Base-by-base conservation (phyloP, 768 basidiomycete species). In the Hypsizygus marmoreus region DNA sequence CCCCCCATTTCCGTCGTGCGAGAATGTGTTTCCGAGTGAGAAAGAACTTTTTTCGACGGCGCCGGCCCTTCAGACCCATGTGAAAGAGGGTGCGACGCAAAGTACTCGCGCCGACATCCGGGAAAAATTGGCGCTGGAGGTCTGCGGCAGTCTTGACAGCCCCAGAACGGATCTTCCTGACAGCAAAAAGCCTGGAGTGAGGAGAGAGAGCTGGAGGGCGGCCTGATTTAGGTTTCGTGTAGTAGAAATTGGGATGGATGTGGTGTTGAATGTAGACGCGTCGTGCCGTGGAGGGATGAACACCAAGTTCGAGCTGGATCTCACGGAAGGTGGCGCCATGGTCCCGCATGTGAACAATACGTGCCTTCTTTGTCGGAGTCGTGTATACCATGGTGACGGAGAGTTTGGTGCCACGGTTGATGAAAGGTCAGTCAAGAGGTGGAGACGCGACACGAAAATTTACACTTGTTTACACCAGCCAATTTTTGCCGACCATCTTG, bases 1-100 rank as follows among this genome's bases (percentile, higher is more conserved):
- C 11, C 7, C 56, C 65, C 61, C 57, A 68, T 12, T 28, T 20
- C 14, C 45, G 40, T n/a, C 51, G 44, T 45, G 45, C 48, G 17
- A 43, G 9, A 9, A 44, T 38, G 46, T 66, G 55, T 35, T 43
- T 49, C 3, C 28, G 2, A 3, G 53, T 43, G 36, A 67, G 40
- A 16, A 60, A 54, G 6, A 64, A 65, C n/a, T 47, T 48, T 43
- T 32, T 35, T 8, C 19, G 47, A 13, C 23, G 23, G 9, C 23
- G 23, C 26, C 40, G 31, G 28, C 48, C n/a, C 13, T 45, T 26
- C 9, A 47, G 48, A 32, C 51, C 51, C 16, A 24, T 13, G n/a
- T 24, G 10, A 16, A 25, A 9, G 37, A 60, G 59, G 37, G 9
- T 28, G 19, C 22, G 19, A 36, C 40, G 35, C 13, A 62, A 36